These are phyloP conservation scores for Comarum palustre DNA, from an alignment of 306 rosid species.

Conservation along the genomic window DNA sequence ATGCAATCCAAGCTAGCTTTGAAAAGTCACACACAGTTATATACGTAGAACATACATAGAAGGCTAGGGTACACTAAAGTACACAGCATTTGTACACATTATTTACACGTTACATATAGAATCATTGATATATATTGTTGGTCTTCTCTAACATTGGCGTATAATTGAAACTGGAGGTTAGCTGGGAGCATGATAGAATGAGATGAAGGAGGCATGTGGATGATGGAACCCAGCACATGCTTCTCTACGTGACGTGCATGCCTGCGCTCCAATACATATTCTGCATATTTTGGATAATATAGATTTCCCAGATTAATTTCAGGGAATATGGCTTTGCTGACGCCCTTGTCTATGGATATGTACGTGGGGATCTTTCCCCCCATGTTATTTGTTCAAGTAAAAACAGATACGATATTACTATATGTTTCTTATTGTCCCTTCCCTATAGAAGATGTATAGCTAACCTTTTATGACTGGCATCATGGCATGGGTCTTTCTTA, in stretches of 20 bases:
- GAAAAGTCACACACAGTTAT: neutral
- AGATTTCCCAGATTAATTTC: neutral
- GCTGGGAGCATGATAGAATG: constrained; percentile 7
- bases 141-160: neutral
- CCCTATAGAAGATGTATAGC: neutral
- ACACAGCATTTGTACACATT: neutral
- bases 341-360: neutral
- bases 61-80: constrained; percentile 12
- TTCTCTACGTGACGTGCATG: constrained; percentile 64
- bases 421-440: neutral
- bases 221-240: constrained; percentile 68
- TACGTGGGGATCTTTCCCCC: neutral
- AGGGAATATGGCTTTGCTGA: constrained; percentile 11
- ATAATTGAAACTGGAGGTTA: neutral
- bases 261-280: constrained; percentile 22
- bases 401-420: neutral
- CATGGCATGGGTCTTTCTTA: constrained; percentile 1
- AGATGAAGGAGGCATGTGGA: constrained; percentile 39
- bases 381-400: neutral
- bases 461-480: constrained; percentile 1
- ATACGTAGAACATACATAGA: neutral
- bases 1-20: neutral
- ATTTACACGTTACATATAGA: neutral
- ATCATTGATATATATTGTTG: neutral
- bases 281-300: neutral